A percentile compares a stretch with the other conserved stretches of the same genome.
Evolutionary conservation across 164 flowering plant species (phyloP).

Genomic region (Aristolochia fimbriata): DNA sequence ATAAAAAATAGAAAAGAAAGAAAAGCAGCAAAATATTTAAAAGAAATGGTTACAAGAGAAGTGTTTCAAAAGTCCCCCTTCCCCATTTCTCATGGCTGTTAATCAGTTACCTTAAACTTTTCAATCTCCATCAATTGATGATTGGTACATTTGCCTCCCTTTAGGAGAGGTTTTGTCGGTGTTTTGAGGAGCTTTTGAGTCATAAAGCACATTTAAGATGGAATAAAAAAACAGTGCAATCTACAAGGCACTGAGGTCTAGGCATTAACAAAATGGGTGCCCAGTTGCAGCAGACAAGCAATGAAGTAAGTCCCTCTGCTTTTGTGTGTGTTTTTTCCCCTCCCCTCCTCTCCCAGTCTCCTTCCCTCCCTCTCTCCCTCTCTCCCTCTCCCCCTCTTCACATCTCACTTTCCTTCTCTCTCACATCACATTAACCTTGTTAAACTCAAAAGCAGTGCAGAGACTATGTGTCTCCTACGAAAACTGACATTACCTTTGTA

Average conservation of each 20-base stretch:
- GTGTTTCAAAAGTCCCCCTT: too few species aligned
- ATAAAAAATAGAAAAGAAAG: too few species aligned
- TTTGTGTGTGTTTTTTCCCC: neutral
- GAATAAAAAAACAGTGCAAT: neutral
- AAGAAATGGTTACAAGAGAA: too few species aligned
- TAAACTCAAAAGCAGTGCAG: slow-evolving; percentile 7
- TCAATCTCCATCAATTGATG: too few species aligned
- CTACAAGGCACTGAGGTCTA: slow-evolving; percentile 4
- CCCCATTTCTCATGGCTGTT: too few species aligned
- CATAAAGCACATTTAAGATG: slow-evolving; percentile 4
- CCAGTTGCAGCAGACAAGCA: slow-evolving; percentile 2
- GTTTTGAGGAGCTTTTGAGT: neutral
- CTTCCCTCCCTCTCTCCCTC: neutral
- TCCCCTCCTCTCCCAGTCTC: neutral
- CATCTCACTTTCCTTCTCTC: slow-evolving; percentile 2
- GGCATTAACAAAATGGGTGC: neutral
- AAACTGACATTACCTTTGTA: neutral
- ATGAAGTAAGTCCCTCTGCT: slow-evolving; percentile 3
- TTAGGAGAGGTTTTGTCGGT: neutral
- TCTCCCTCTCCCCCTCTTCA: neutral
- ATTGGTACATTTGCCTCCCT: too few species aligned
- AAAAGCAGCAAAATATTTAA: too few species aligned
- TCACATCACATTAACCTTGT: slow-evolving; percentile 3
- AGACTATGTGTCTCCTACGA: neutral
- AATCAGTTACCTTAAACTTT: too few species aligned